Evolutionary conservation across 306 rosid genomes (phyloP).

Genomic region (Trifolium pratense): DNA sequence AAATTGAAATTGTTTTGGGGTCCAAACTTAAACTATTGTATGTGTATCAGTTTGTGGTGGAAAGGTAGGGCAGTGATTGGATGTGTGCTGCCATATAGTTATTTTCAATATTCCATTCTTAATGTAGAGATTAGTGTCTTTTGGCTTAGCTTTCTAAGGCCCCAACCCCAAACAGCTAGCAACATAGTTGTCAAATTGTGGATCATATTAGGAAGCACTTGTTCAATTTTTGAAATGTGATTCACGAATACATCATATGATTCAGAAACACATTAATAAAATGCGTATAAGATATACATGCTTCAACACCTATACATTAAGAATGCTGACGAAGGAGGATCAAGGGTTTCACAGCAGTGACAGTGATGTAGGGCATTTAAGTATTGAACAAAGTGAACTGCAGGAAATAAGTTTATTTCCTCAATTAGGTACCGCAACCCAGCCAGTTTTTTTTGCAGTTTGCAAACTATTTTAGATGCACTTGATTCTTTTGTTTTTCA

Average conservation of each 20-base stretch:
- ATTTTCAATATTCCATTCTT: conserved; percentile 24
- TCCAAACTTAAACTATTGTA: conserved; percentile 14
- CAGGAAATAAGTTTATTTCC: not conserved
- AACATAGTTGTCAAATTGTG: conserved; percentile 29
- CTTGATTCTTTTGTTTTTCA: not conserved
- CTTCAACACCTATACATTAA: conserved; percentile 7
- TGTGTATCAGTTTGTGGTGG: conserved; percentile 11
- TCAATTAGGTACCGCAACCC: not conserved
- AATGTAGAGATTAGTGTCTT: conserved; percentile 13
- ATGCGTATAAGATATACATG: conserved; percentile 8
- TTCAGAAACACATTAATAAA: conserved; percentile 1
- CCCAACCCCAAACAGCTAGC: conserved; percentile 6
- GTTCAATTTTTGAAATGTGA: not conserved
- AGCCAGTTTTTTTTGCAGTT: not conserved
- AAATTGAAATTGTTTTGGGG: conserved; percentile 16
- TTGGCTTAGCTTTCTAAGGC: conserved; percentile 21
- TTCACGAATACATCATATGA: not conserved
- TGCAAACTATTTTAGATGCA: not conserved
- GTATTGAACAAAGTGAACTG: not conserved
- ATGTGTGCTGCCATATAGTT: conserved; percentile 7
- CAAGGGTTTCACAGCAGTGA: conserved; percentile 11
- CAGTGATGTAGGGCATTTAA: not conserved
- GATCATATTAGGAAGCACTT: not conserved
- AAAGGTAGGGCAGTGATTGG: conserved; percentile 22
- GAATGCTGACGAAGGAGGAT: not conserved